Evolutionary conservation across 306 rosid genomes (phyloP).

Genomic region (Castanea sativa): DNA sequence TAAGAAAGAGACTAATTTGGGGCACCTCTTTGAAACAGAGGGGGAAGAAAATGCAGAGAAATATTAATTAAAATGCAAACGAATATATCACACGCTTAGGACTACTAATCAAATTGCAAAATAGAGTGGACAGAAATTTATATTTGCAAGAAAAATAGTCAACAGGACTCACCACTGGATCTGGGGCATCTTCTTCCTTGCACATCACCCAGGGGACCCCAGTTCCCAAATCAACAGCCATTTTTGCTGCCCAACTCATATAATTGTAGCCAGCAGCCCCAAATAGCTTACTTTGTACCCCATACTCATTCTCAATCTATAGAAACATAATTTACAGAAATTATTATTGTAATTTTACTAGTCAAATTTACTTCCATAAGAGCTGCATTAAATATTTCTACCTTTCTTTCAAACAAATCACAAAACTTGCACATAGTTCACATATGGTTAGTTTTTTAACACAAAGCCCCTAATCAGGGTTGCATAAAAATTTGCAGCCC

Average conservation of each 20-base stretch:
- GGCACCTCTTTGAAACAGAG: background rate
- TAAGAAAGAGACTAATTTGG: background rate
- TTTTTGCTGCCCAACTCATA: conserved; percentile 93
- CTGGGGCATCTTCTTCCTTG: conserved; percentile 99
- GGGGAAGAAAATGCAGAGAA: background rate
- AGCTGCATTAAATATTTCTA: background rate
- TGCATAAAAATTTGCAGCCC: background rate
- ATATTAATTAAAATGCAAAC: background rate
- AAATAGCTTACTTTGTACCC: conserved; percentile 73
- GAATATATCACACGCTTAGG: background rate
- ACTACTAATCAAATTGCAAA: background rate
- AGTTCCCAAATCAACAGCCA: conserved; percentile 88
- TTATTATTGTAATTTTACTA: conserved; percentile 18
- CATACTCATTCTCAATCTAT: conserved; percentile 98
- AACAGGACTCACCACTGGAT: conserved; percentile 80
- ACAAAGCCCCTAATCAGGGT: background rate
- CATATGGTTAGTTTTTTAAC: background rate
- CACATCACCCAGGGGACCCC: conserved; percentile 99
- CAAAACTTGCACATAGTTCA: background rate
- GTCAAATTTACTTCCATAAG: conserved; percentile 9
- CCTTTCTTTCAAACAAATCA: background rate
- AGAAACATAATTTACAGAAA: conserved; percentile 7
- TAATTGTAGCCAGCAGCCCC: conserved; percentile 85
- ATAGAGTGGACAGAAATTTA: background rate
- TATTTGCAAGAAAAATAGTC: conserved; percentile 11